phyloP scores from a whole-genome alignment of 495 filamentous ascomycete species.

The Wilcoxina mikolae region DNA sequence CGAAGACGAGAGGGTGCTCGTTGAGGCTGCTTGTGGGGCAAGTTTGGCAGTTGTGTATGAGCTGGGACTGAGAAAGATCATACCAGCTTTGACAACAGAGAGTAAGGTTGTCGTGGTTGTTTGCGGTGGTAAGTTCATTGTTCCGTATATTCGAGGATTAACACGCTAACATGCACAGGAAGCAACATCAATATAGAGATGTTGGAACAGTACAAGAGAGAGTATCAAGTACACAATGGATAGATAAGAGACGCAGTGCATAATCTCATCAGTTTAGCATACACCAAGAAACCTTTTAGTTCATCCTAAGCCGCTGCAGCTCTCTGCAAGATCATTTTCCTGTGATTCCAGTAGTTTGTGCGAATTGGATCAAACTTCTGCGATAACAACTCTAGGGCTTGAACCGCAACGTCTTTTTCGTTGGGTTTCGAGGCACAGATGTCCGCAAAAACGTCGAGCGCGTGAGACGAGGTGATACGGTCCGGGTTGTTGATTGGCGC shows the following conservation, averaged over 20 bases:
- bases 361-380: slow-evolving; percentile 83
- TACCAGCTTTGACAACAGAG: slow-evolving; percentile 42
- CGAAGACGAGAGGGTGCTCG: slow-evolving; percentile 65
- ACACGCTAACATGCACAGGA: slow-evolving; percentile 10
- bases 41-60: slow-evolving; percentile 54
- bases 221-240: neutral
- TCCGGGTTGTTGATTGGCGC: slow-evolving; percentile 26
- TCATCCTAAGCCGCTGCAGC: neutral
- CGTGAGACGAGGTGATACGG: slow-evolving; percentile 59
- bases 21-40: slow-evolving; percentile 75
- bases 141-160: neutral
- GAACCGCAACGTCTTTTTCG: slow-evolving; percentile 40
- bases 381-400: slow-evolving; percentile 56
- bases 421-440: slow-evolving; percentile 51
- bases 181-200: slow-evolving; percentile 55
- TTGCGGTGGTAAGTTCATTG: slow-evolving; percentile 50
- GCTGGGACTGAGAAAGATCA: slow-evolving; percentile 43
- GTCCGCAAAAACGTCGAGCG: slow-evolving; percentile 80
- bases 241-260: neutral
- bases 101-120: slow-evolving; percentile 72
- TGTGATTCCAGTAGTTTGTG: slow-evolving; percentile 63
- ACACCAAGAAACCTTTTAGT: neutral
- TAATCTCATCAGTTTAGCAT: neutral
- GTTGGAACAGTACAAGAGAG: slow-evolving; percentile 40
- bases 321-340: slow-evolving; percentile 9